Evolutionary conservation across 441 rosid species (phyloP), one percentile per base, ranked within the genome.

Genomic region (Erodium texanum): DNA sequence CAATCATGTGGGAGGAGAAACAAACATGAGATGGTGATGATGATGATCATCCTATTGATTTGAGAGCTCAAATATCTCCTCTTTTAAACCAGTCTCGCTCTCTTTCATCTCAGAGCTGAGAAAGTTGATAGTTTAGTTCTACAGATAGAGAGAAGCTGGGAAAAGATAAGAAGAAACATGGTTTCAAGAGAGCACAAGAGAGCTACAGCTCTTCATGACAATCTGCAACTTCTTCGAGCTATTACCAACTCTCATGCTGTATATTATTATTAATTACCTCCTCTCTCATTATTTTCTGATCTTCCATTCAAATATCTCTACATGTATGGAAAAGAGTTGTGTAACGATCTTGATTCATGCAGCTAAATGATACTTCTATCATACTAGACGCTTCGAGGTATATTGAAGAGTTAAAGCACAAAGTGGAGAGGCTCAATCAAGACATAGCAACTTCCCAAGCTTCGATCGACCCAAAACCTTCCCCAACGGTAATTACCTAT

Each of bases 321-420:
- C 4, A 15, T 48, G 1, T 15, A 48, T n/a, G 7, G 2, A 1
- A 27, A 27, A 3, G 29, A 27, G 29, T 27, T 27, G 29, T 27
- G 29, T 27, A 3, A 27, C 29, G 2, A 27, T 27, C 29, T 27
- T 15, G 64, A 54, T 56, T 20, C 29, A 52, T 62, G 56, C 82
- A 93, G 99, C 70, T 79, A 64, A 86, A 83, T 68, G 77, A 85
- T 19, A 78, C 87, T 11, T 83, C 95, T 66, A 88, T 91, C 82
- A 78, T 89, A 59, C 81, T 78, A 29, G 96, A 91, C 71, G 96
- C 99, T 27, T 80, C 95, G 1, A 88, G 86, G 71, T 88, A 89
- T 71, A 93, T 91, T 48, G 75, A 81, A 76, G 88, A 84, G 73
- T 86, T 89, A 29, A 93, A 87, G 78, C 69, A 84, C 61, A 91